These are phyloP conservation scores for Leishmania arabica DNA, from an alignment of 208 protist species.

Conservation along the genomic window DNA sequence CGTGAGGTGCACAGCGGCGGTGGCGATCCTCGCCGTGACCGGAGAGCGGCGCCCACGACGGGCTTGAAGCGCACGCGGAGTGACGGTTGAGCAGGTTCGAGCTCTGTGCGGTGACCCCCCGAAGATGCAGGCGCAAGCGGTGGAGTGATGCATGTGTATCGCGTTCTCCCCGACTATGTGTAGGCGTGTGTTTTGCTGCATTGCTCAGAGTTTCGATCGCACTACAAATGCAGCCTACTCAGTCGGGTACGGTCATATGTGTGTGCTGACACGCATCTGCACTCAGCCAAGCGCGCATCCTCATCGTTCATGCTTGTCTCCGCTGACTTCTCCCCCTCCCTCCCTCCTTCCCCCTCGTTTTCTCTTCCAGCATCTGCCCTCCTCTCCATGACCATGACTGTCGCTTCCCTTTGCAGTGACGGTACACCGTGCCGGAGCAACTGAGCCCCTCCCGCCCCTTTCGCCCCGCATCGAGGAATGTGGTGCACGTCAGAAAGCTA, in stretches of 20 bases:
- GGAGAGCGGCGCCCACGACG: neutral
- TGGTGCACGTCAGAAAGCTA: neutral
- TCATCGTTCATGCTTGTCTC: neutral
- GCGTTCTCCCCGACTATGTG: neutral
- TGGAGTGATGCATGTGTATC: neutral
- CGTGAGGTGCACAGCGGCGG: constrained; percentile 12
- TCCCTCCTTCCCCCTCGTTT: neutral
- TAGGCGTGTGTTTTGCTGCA: neutral
- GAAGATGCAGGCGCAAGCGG: neutral
- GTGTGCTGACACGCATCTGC: neutral
- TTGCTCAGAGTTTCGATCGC: neutral
- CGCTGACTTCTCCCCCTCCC: neutral
- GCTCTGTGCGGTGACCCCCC: neutral
- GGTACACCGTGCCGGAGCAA: neutral
- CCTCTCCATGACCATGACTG: neutral
- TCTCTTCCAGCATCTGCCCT: neutral
- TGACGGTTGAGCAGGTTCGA: neutral
- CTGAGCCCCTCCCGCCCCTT: neutral
- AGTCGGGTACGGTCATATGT: neutral
- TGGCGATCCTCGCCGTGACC: neutral
- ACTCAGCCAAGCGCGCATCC: neutral
- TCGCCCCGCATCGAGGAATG: neutral
- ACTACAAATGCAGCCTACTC: neutral
- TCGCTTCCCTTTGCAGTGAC: neutral
- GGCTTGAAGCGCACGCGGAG: constrained; percentile 16